Conservation (phyloP, 129 eudicot species). For the sunflower (Helianthus annuus) region DNA sequence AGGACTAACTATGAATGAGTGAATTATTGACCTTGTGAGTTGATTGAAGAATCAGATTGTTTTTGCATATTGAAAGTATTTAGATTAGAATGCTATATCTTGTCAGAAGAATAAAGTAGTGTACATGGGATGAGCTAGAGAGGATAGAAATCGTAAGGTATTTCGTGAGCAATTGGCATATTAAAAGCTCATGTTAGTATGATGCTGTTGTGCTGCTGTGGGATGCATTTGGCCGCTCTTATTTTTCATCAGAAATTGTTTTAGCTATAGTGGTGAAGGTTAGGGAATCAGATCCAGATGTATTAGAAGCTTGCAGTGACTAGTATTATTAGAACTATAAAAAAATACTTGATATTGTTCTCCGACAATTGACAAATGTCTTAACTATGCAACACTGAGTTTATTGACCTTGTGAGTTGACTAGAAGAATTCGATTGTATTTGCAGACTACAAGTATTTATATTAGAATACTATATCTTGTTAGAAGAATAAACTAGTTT, state of each 20-base stretch:
- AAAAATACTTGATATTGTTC: not conserved
- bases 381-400: not conserved
- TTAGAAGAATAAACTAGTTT: constrained; percentile 5
- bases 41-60: constrained; percentile 2
- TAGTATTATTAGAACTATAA: not conserved
- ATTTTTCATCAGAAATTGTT: not conserved
- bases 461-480: not conserved
- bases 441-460: not conserved
- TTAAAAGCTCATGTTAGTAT: not conserved
- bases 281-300: constrained; percentile 9
- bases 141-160: not conserved
- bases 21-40: not conserved
- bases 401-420: constrained; percentile 8
- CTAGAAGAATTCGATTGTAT: constrained; percentile 1
- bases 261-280: not conserved
- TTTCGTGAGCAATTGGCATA: not conserved
- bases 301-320: not conserved
- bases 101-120: constrained; percentile 11
- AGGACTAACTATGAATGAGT: not conserved
- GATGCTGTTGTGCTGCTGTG: constrained; percentile 6
- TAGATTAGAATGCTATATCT: not conserved
- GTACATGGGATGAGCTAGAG: not conserved
- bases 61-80: not conserved
- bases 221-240: not conserved
- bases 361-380: not conserved